Evolutionary conservation across 495 filamentous ascomycete genomes (phyloP).

Genomic region (Geopyxis carbonaria): DNA sequence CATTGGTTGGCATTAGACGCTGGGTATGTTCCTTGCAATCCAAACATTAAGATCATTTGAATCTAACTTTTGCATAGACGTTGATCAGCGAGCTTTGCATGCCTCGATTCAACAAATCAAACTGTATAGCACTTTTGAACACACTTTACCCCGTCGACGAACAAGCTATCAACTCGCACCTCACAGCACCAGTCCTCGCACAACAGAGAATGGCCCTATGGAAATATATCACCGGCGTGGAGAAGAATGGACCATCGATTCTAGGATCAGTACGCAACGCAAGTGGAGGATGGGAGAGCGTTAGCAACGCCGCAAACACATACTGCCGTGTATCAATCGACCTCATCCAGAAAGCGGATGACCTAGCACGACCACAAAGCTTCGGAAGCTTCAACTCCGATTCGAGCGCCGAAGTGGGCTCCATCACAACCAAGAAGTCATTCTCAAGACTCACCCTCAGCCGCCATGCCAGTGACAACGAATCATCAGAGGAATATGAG

Average conservation of each 20-base stretch:
- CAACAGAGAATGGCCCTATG: constrained; percentile 50
- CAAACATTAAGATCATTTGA: constrained; percentile 14
- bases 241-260: constrained; percentile 39
- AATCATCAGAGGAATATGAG: constrained; percentile 14
- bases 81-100: constrained; percentile 55
- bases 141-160: constrained; percentile 45
- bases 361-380: constrained; percentile 18
- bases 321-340: constrained; percentile 36
- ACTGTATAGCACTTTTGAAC: constrained; percentile 61
- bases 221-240: constrained; percentile 43
- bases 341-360: constrained; percentile 24
- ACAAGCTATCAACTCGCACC: constrained; percentile 29
- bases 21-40: constrained; percentile 37
- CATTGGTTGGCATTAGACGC: constrained; percentile 50
- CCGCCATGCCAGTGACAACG: constrained; percentile 12
- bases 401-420: constrained; percentile 12
- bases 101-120: constrained; percentile 46
- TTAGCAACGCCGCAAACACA: constrained; percentile 39
- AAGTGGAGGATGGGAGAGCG: constrained; percentile 39
- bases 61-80: constrained; percentile 39
- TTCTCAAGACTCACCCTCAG: too few species aligned
- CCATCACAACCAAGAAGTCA: constrained; percentile 9
- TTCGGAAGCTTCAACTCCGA: constrained; percentile 23
- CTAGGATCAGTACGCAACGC: constrained; percentile 41
- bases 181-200: constrained; percentile 37